Conservation (phyloP, 345 rosid species). For the Sisymbrium irio region DNA sequence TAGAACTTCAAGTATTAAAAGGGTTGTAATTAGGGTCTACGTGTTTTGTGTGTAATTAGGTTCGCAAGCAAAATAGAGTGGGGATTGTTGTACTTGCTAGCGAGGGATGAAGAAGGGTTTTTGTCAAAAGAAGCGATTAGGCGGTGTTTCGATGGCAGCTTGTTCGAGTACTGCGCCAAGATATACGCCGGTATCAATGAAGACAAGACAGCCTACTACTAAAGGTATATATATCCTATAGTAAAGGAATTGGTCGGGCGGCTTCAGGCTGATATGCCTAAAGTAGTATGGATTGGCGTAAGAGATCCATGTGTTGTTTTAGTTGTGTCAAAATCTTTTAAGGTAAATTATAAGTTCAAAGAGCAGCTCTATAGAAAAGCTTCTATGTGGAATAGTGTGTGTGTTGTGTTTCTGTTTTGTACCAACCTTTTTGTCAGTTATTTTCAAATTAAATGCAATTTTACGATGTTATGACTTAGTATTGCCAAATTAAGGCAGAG, state of each 20-base stretch:
- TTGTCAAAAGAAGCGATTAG: conserved; percentile 80
- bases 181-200: conserved; percentile 36
- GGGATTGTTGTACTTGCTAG: conserved; percentile 60
- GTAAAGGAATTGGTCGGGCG: not conserved
- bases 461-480: too few species aligned
- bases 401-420: not conserved
- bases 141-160: conserved; percentile 71
- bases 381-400: not conserved
- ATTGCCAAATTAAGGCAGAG: too few species aligned
- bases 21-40: not conserved
- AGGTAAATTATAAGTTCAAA: not conserved
- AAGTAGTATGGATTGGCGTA: not conserved
- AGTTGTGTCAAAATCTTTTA: not conserved
- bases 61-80: conserved; percentile 57
- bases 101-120: conserved; percentile 74
- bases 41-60: conserved; percentile 38
- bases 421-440: not conserved
- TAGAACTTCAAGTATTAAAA: not conserved
- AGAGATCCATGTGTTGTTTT: not conserved
- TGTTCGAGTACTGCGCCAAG: conserved; percentile 78
- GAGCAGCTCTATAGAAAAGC: not conserved
- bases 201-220: conserved; percentile 37
- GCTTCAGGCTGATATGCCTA: not conserved
- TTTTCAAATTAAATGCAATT: not conserved
- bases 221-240: not conserved